Evolutionary conservation across 768 basidiomycete genomes (phyloP).

Genomic region (Leccinum fibrillosum): DNA sequence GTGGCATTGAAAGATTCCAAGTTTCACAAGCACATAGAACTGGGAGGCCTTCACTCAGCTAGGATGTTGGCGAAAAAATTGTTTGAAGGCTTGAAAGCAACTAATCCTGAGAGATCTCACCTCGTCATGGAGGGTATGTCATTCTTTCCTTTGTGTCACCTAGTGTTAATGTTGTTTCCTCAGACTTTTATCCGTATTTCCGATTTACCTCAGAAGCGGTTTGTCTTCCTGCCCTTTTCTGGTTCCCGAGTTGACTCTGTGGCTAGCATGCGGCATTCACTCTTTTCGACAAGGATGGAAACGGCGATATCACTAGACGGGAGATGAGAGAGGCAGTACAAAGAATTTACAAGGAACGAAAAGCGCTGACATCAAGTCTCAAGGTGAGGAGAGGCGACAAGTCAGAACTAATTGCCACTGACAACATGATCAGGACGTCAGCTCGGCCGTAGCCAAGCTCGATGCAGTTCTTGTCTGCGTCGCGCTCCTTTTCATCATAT

Average conservation of each 20-base stretch:
- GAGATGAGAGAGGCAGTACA: conserved; percentile 86
- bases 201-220: conserved; percentile 69
- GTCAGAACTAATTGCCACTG: neutral
- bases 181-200: conserved; percentile 81
- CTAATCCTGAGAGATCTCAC: conserved; percentile 56
- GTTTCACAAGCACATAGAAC: conserved; percentile 51
- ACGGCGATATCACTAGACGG: conserved; percentile 71
- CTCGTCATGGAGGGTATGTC: conserved; percentile 62
- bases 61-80: conserved; percentile 65
- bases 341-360: conserved; percentile 75
- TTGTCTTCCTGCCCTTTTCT: neutral
- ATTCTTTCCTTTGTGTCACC: neutral
- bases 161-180: conserved; percentile 1
- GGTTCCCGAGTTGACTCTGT: neutral
- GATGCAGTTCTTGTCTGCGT: conserved; percentile 68
- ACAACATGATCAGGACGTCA: conserved; percentile 51
- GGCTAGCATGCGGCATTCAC: conserved; percentile 62
- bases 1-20: conserved; percentile 66
- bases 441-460: conserved; percentile 71
- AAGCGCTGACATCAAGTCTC: conserved; percentile 63
- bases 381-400: conserved; percentile 43
- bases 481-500: conserved; percentile 57
- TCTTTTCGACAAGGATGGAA: conserved; percentile 78
- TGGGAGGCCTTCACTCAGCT: conserved; percentile 61
- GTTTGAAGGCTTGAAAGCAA: conserved; percentile 58